Conservation (phyloP, 2,329 filamentous ascomycete genomes). For the Pestalotiopsis sp. region DNA sequence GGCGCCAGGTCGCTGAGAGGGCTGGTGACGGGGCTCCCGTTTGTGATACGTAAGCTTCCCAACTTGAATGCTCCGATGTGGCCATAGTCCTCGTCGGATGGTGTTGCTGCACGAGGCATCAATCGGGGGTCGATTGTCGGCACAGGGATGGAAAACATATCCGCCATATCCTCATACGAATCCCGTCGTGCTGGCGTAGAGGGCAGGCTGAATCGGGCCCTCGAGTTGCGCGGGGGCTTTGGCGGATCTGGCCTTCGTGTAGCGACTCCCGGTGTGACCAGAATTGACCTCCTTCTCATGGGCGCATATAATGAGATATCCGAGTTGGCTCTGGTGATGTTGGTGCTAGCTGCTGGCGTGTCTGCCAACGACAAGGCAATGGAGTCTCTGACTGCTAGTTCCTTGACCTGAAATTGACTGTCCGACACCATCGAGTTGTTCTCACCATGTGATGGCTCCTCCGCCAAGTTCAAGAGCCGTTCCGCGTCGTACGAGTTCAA, state of each 20-base stretch:
- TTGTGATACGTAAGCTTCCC: slow-evolving; percentile 64
- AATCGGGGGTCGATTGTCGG: slow-evolving; percentile 24
- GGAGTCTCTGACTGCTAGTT: slow-evolving; percentile 39
- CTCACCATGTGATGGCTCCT: slow-evolving; percentile 33
- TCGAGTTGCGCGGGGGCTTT: slow-evolving; percentile 16
- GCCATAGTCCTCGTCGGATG: slow-evolving; percentile 59
- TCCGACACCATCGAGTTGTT: slow-evolving; percentile 37
- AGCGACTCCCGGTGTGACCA: slow-evolving; percentile 32
- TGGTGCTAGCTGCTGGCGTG: slow-evolving; percentile 24
- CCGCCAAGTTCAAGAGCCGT: slow-evolving; percentile 42
- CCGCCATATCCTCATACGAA: slow-evolving; percentile 22
- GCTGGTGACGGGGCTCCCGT: slow-evolving; percentile 58
- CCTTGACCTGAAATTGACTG: slow-evolving; percentile 33
- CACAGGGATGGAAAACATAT: slow-evolving; percentile 25
- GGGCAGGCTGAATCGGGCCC: slow-evolving; percentile 23
- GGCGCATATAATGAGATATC: slow-evolving; percentile 38
- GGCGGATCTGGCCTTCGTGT: slow-evolving; percentile 24
- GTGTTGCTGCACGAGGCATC: slow-evolving; percentile 44
- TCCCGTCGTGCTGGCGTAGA: slow-evolving; percentile 25
- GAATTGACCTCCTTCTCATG: slow-evolving; percentile 33
- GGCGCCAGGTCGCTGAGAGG: slow-evolving; percentile 24
- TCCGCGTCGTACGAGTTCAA: slow-evolving; percentile 48
- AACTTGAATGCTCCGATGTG: slow-evolving; percentile 65
- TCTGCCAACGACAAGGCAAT: slow-evolving; percentile 28
- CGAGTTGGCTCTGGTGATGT: slow-evolving; percentile 45